phyloP scores from a whole-genome alignment of 305 asterid genomes.

The Fraxinus nigra region DNA sequence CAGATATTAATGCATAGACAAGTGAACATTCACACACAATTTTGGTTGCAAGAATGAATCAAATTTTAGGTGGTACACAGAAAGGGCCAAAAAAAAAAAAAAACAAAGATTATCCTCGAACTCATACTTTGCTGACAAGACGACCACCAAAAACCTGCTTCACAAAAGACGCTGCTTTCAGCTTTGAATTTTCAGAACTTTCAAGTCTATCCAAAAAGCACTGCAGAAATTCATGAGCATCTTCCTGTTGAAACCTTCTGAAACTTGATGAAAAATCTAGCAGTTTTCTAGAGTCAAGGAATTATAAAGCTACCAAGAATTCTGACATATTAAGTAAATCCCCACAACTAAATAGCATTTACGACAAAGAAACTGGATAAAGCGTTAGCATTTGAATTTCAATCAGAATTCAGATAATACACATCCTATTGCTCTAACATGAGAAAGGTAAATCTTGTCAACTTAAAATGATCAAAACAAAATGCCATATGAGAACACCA shows the following conservation, averaged over 20 bases:
- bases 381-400: background rate
- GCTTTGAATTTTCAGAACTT: constrained; percentile 30
- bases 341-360: background rate
- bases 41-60: background rate
- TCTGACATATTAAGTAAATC: background rate
- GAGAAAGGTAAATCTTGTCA: background rate
- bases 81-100: background rate
- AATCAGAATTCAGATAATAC: constrained; percentile 9
- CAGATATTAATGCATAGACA: background rate
- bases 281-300: constrained; percentile 48
- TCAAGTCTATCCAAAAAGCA: constrained; percentile 86
- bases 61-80: background rate
- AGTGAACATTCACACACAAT: background rate
- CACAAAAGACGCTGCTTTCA: constrained; percentile 35
- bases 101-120: background rate
- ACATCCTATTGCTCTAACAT: background rate
- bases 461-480: background rate
- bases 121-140: constrained; percentile 73
- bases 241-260: constrained; percentile 75
- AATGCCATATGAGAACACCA: background rate
- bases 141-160: constrained; percentile 82
- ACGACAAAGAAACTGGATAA: background rate
- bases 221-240: constrained; percentile 92
- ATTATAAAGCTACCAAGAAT: constrained; percentile 21
- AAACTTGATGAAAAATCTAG: constrained; percentile 75